Conservation (phyloP, 2,329 filamentous ascomycete species). For the Gnomoniopsis smithogilvyi region DNA sequence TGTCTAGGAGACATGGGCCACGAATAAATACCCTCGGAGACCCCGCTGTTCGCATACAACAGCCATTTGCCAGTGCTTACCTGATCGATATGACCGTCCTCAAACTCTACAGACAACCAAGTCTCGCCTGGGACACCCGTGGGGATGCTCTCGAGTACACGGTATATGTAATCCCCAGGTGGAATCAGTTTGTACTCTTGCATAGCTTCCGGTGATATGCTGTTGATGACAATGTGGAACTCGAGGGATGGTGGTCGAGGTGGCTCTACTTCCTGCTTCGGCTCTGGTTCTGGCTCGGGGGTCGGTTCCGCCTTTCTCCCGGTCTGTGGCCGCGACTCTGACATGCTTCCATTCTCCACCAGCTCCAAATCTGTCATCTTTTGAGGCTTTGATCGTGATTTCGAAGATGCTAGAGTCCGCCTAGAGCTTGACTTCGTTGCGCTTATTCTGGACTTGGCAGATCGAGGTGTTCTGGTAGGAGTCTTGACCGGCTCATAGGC, state of each 20-base stretch:
- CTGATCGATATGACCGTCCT: constrained; percentile 41
- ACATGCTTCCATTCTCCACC: background rate
- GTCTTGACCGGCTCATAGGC: constrained; percentile 15
- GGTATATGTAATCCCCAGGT: constrained; percentile 36
- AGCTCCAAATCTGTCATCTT: background rate
- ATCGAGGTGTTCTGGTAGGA: constrained; percentile 7
- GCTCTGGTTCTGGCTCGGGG: constrained; percentile 12
- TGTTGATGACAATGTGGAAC: constrained; percentile 28
- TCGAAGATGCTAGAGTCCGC: background rate
- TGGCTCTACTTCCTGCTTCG: constrained; percentile 12
- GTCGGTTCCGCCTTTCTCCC: constrained; percentile 1
- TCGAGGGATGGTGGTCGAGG: background rate
- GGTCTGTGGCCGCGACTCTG: constrained; percentile 12
- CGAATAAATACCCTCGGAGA: background rate
- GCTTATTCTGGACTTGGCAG: background rate
- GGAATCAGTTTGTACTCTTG: constrained; percentile 20
- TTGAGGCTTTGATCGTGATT: background rate
- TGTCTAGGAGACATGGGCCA: background rate
- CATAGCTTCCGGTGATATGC: constrained; percentile 23
- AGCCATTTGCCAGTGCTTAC: constrained; percentile 32
- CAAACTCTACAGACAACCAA: constrained; percentile 40
- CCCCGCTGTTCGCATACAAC: background rate
- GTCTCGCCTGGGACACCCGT: constrained; percentile 22
- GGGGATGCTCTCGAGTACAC: constrained; percentile 30
- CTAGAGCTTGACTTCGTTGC: background rate